These are phyloP conservation scores for Leptomonas pyrrhocoris DNA, from an alignment of 208 protist genomes.

Conservation along the genomic window DNA sequence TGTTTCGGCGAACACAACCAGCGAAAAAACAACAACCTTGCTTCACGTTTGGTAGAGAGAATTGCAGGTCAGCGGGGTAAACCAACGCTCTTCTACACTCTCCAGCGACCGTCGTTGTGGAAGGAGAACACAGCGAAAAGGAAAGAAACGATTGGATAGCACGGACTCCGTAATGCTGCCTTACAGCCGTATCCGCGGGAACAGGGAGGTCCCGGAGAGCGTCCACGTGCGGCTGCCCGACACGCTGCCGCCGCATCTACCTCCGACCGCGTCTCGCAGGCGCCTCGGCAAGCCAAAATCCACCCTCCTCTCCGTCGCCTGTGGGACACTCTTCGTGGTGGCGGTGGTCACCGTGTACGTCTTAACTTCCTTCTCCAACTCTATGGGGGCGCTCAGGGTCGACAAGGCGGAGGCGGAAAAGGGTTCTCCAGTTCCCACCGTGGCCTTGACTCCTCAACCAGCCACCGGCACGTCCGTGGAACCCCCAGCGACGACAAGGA, in stretches of 20 bases:
- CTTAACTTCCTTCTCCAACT: neutral
- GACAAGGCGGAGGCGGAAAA: neutral
- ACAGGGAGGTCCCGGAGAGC: neutral
- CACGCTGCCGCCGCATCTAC: neutral
- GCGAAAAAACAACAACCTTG: too few species aligned
- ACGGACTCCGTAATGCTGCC: neutral
- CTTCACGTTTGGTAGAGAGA: too few species aligned
- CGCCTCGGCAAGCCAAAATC: neutral
- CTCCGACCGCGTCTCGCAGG: neutral
- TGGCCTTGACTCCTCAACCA: neutral
- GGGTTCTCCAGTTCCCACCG: too few species aligned
- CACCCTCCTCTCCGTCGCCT: neutral
- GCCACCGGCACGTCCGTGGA: neutral
- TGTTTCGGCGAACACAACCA: too few species aligned
- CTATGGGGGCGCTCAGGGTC: neutral
- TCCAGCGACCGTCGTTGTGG: too few species aligned
- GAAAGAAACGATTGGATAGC: too few species aligned
- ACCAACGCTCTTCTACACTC: too few species aligned
- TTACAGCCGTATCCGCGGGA: neutral
- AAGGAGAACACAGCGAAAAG: too few species aligned
- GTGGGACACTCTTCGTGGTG: neutral
- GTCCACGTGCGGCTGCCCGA: neutral
- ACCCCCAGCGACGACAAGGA: neutral
- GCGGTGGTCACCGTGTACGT: neutral
- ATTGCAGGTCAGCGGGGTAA: too few species aligned